phyloP scores from a whole-genome alignment of 345 rosid genomes.

The Iberis pinnata region DNA sequence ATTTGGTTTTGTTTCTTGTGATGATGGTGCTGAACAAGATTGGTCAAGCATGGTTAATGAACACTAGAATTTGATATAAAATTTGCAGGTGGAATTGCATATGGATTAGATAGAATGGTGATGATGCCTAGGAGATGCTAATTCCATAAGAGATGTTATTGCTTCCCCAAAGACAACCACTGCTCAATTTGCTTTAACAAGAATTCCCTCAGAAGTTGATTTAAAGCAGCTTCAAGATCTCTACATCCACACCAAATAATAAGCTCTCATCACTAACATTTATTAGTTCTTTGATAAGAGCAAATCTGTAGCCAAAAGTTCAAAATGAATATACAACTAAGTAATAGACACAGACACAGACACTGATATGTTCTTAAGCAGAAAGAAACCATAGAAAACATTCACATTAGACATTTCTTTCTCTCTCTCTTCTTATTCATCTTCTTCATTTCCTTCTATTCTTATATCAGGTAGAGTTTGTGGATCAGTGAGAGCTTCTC shows the following conservation, averaged over 20 bases:
- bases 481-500: slow-evolving; percentile 41
- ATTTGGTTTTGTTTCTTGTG: too few relatives aligned
- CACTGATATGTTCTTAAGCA: too few relatives aligned
- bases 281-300: too few relatives aligned
- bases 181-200: slow-evolving; percentile 88
- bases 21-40: slow-evolving; percentile 7
- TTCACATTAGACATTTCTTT: too few relatives aligned
- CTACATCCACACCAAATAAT: slow-evolving; percentile 38
- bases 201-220: slow-evolving; percentile 86
- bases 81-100: slow-evolving; percentile 89
- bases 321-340: too few relatives aligned
- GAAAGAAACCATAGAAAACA: too few relatives aligned
- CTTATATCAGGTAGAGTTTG: slow-evolving; percentile 42
- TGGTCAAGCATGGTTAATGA: slow-evolving; percentile 13
- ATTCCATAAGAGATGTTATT: too few relatives aligned
- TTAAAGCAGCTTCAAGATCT: slow-evolving; percentile 72
- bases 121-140: slow-evolving; percentile 74
- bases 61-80: slow-evolving; percentile 7
- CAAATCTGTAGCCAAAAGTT: too few relatives aligned
- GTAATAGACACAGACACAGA: too few relatives aligned
- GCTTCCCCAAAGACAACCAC: slow-evolving; percentile 93
- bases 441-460: slow-evolving; percentile 31
- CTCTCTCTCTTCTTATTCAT: slow-evolving; percentile 30
- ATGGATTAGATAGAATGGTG: slow-evolving; percentile 84
- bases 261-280: slow-evolving; percentile 17